Evolutionary conservation across 768 basidiomycete genomes (phyloP).

Genomic region (Podaxis sp.): DNA sequence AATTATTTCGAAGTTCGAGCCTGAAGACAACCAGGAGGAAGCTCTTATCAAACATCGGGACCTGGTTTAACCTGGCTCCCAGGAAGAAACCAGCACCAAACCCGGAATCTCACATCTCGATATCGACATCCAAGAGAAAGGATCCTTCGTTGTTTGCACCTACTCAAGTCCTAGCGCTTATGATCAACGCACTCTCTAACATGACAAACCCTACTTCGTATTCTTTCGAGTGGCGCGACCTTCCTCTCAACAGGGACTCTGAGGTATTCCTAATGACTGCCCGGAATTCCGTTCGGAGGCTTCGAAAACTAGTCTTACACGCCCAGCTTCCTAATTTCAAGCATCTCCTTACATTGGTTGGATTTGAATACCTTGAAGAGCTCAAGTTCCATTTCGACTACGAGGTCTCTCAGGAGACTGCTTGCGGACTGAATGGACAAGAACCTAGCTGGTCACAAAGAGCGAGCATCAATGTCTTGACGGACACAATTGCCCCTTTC

Average conservation of each 20-base stretch:
- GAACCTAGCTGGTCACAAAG: not conserved
- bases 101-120: not conserved
- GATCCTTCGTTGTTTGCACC: not conserved
- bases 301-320: constrained; percentile 1
- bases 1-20: not conserved
- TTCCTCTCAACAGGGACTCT: not conserved
- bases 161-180: not conserved
- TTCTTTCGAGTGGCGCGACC: constrained; percentile 8
- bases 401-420: not conserved
- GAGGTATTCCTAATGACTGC: not conserved
- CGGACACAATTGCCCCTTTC: constrained; percentile 29
- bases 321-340: not conserved
- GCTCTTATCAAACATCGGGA: not conserved
- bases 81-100: not conserved
- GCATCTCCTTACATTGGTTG: constrained; percentile 1
- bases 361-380: constrained; percentile 8
- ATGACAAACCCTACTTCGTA: constrained; percentile 5
- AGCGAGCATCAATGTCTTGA: not conserved
- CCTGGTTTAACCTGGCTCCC: not conserved
- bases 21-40: not conserved
- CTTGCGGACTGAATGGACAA: not conserved
- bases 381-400: constrained; percentile 3
- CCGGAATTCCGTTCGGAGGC: not conserved
- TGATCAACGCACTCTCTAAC: not conserved
- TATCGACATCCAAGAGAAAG: not conserved